Conservation (phyloP, 75 land plant genomes). For the Cryptomeria japonica region DNA sequence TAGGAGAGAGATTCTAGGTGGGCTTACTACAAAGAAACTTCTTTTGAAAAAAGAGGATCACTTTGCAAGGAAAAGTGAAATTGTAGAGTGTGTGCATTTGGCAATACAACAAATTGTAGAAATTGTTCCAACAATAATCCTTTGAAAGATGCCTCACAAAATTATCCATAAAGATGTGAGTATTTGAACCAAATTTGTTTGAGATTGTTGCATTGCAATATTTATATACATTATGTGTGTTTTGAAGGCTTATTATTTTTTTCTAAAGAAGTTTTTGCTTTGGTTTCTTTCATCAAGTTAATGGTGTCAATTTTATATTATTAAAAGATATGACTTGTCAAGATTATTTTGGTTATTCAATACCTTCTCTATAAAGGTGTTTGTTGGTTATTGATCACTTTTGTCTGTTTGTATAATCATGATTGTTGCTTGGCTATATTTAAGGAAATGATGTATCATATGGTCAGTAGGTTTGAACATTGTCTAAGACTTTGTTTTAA, state of each 20-base stretch:
- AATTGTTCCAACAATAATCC: constrained; percentile 72
- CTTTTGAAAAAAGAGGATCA: constrained; percentile 19
- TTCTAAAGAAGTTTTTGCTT: neutral
- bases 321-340: no score
- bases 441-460: no score
- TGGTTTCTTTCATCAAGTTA: neutral
- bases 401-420: no score
- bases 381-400: no score
- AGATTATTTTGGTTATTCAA: no score
- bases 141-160: constrained; percentile 64
- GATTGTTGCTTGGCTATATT: no score
- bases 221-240: neutral
- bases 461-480: no score
- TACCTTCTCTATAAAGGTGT: no score
- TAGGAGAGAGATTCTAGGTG: constrained; percentile 25
- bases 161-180: constrained; percentile 31
- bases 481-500: no score
- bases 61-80: constrained; percentile 54
- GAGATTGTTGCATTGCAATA: neutral
- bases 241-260: neutral
- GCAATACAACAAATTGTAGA: constrained; percentile 65
- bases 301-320: neutral
- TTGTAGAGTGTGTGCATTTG: constrained; percentile 61
- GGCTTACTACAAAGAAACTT: constrained; percentile 25
- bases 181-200: neutral